These are phyloP conservation scores for Fusarium globosum DNA, from an alignment of 2,329 filamentous ascomycete genomes.

Conservation along the genomic window DNA sequence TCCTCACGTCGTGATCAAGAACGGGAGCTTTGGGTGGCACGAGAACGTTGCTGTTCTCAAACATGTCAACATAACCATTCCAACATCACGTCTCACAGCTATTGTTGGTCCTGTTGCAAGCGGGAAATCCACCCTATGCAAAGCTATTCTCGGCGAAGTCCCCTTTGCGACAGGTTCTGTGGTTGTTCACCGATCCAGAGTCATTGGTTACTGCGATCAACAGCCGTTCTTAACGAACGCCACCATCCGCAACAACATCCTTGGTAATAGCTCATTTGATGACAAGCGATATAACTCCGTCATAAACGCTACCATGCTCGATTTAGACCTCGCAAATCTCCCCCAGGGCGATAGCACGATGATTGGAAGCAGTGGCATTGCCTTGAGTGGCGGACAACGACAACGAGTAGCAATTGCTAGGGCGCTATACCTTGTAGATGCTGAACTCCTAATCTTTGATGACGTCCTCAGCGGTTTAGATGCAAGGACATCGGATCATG, in stretches of 20 bases:
- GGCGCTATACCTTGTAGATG: constrained; percentile 54
- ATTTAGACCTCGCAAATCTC: constrained; percentile 45
- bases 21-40: constrained; percentile 39
- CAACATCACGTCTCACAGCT: constrained; percentile 42
- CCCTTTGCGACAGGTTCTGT: constrained; percentile 30
- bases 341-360: constrained; percentile 51
- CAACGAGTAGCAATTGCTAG: constrained; percentile 55
- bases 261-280: constrained; percentile 48
- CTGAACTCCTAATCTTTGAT: constrained; percentile 56
- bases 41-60: constrained; percentile 28
- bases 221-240: constrained; percentile 49
- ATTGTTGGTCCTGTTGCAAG: constrained; percentile 51
- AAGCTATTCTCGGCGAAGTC: constrained; percentile 48
- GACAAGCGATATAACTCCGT: constrained; percentile 47
- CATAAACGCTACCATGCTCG: constrained; percentile 48
- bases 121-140: constrained; percentile 52
- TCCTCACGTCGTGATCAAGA: neutral
- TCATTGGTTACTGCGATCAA: constrained; percentile 49
- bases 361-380: constrained; percentile 54
- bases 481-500: constrained; percentile 54
- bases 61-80: constrained; percentile 23
- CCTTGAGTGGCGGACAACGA: constrained; percentile 55
- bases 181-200: constrained; percentile 3
- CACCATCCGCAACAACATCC: constrained; percentile 52
- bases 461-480: constrained; percentile 59